Evolutionary conservation across 2,329 filamentous ascomycete species (phyloP).

Genomic region (Didymella arachidicola): DNA sequence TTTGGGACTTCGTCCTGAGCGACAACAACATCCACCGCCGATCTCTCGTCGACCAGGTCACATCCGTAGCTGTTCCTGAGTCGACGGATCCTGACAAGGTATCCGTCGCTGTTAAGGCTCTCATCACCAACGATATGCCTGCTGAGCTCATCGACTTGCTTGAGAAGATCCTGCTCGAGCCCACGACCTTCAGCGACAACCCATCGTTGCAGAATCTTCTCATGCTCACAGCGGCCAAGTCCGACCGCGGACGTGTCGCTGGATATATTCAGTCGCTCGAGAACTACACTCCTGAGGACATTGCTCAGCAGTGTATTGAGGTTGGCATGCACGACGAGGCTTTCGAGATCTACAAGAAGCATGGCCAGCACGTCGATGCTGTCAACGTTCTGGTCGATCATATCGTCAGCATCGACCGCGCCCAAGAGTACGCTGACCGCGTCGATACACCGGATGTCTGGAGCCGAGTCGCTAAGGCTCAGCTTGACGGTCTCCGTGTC

Average conservation of each 20-base stretch:
- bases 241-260: constrained; percentile 93
- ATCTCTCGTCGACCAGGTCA: constrained; percentile 94
- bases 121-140: constrained; percentile 89
- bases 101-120: constrained; percentile 89
- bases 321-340: constrained; percentile 96
- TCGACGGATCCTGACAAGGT: constrained; percentile 94
- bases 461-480: constrained; percentile 98
- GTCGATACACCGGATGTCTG: constrained; percentile 85
- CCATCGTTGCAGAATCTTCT: constrained; percentile 94
- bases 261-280: constrained; percentile 94
- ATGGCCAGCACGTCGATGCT: constrained; percentile 84
- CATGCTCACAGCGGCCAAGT: constrained; percentile 95
- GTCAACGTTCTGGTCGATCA: constrained; percentile 94
- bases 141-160: constrained; percentile 95
- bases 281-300: constrained; percentile 89
- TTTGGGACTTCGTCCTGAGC: constrained; percentile 94
- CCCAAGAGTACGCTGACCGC: constrained; percentile 92
- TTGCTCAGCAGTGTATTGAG: constrained; percentile 90
- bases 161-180: constrained; percentile 99
- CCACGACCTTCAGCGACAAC: constrained; percentile 98
- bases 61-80: constrained; percentile 78
- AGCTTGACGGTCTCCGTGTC: constrained; percentile 93
- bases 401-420: constrained; percentile 96
- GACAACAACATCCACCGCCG: constrained; percentile 95
- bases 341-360: constrained; percentile 99